These are phyloP conservation scores for Trametes villosa DNA, from an alignment of 768 basidiomycete species.

Conservation along the genomic window DNA sequence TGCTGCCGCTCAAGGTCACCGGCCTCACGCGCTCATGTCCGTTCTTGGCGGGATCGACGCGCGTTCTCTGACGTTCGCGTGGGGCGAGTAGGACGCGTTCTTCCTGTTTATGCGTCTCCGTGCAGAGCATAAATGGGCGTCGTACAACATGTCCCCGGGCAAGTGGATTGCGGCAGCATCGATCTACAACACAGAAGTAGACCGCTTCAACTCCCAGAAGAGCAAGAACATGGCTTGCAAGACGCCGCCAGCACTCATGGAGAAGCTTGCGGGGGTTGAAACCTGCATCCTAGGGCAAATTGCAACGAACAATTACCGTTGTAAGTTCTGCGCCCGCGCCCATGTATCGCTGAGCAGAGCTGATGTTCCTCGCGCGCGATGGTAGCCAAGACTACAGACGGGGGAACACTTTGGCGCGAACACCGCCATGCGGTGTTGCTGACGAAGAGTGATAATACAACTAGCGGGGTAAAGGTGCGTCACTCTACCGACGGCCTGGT, in stretches of 20 bases:
- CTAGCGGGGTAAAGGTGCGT: neutral
- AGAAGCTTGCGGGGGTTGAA: slow-evolving; percentile 14
- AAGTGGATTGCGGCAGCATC: slow-evolving; percentile 11
- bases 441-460: neutral
- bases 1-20: neutral
- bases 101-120: slow-evolving; percentile 4
- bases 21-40: neutral
- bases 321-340: neutral
- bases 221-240: slow-evolving; percentile 1
- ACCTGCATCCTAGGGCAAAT: neutral
- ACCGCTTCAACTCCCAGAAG: neutral
- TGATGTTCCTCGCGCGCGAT: neutral
- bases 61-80: neutral
- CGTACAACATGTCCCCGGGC: slow-evolving; percentile 21
- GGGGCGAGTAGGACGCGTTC: neutral
- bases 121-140: slow-evolving; percentile 17
- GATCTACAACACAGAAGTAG: slow-evolving; percentile 13
- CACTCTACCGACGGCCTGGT: neutral
- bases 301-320: neutral
- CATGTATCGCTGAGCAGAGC: too few relatives aligned
- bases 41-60: neutral
- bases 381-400: neutral
- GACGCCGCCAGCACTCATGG: slow-evolving; percentile 19
- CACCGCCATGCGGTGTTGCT: neutral
- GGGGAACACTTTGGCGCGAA: neutral